A percentile compares a stretch with the other conserved stretches of the same genome.
Conservation (phyloP, 805 yeast genomes). For the Starmerella vitae region DNA sequence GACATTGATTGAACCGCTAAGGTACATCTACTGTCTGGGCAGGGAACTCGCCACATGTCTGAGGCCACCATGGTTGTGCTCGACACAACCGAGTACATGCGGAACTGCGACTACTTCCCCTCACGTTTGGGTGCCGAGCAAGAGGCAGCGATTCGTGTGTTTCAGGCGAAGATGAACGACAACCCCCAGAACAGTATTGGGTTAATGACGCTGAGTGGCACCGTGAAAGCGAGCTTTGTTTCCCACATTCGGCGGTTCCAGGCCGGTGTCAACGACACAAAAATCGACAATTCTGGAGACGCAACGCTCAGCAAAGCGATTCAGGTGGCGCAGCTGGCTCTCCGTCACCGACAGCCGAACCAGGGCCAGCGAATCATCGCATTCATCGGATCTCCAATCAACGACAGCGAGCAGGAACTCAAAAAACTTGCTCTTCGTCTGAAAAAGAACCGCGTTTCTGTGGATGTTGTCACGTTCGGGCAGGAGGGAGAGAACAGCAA, state of each 20-base stretch:
- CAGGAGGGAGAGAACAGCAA: constrained; percentile 67
- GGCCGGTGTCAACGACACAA: constrained; percentile 66
- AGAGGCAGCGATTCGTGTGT: constrained; percentile 76
- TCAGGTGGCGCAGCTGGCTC: constrained; percentile 86
- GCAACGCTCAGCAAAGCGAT: constrained; percentile 66
- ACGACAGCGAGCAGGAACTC: constrained; percentile 53
- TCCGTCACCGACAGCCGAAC: constrained; percentile 89
- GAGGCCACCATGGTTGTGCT: constrained; percentile 93
- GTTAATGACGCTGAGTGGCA: constrained; percentile 75
- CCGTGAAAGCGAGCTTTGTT: constrained; percentile 79
- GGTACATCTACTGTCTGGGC: too few species aligned
- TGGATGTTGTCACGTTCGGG: constrained; percentile 86
- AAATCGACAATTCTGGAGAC: constrained; percentile 43
- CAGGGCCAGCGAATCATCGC: constrained; percentile 82
- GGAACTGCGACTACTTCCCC: constrained; percentile 87
- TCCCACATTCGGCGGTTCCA: constrained; percentile 75
- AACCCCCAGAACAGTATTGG: constrained; percentile 96
- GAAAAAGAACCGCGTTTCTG: constrained; percentile 83
- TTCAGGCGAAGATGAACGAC: constrained; percentile 68
- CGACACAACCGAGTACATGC: constrained; percentile 90
- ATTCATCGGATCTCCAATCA: constrained; percentile 79
- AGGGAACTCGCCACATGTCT: constrained; percentile 29
- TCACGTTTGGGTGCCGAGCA: constrained; percentile 85
- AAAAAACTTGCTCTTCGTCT: constrained; percentile 77
- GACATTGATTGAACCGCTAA: too few species aligned